Base-by-base conservation (phyloP, 805 yeast species). In the Candida parachauliodes region DNA sequence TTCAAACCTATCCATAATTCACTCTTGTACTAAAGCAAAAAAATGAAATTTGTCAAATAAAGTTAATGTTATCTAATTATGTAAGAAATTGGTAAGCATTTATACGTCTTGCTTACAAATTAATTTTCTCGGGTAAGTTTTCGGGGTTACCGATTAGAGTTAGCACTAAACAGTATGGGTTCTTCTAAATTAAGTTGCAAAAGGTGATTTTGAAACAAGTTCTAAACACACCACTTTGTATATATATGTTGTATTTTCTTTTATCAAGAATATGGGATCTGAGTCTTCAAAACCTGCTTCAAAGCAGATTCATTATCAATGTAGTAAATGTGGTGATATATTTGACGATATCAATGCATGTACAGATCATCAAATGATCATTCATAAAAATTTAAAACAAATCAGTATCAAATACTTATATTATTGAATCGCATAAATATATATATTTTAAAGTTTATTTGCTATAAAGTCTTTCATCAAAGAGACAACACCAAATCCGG, bases 401-500 rank as follows among this genome's bases (percentile, higher is more conserved):
- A 16, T 28, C 6, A 17, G 16, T 17, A 28, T 28, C 16, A 28
- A 15, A 30, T 20, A 30, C 25, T 4, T 30, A 8, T 21, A 30
- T 20, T 11, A 21, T 12, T 26, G 28, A 26, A 14, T 11, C 24
- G 11, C 11, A 26, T 10, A 27, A 12, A 7, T n/a, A 14, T 27
- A 27, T 27, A 15, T 27, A 8, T 27, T 5, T 16, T 27, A 27
- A 8, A 15, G 7, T 27, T 15, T 27, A 16, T 18, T 27, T 14
- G 19, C 30, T 10, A 27, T 15, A 5, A 27, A 14, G 30, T 27
- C 30, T 27, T 27, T 27, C 18, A 27, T 14, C 19, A 27, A 16
- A 5, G 30, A 7, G 17, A 27, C 4, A 5, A 27, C 9, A 19
- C 68, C 69, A 10, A 61, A 54, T 15, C 57, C 37, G 5, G 57